phyloP scores from a whole-genome alignment of 768 basidiomycete genomes.

The Leccinellum luteum region DNA sequence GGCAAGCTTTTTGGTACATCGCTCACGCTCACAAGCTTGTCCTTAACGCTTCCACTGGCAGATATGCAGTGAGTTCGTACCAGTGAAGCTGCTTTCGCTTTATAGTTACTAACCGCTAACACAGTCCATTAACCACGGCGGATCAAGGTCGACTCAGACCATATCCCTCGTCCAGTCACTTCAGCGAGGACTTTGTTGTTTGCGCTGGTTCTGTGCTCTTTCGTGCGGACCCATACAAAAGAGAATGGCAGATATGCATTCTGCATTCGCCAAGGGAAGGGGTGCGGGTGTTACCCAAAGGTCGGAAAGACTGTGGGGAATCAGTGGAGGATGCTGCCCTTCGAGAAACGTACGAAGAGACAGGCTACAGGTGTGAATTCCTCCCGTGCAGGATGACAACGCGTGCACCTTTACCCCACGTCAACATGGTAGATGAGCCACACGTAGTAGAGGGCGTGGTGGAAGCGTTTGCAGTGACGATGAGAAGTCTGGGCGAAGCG shows the following conservation, averaged over 20 bases:
- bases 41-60: background rate
- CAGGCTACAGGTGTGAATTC: slow-evolving; percentile 53
- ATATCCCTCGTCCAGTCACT: slow-evolving; percentile 7
- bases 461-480: slow-evolving; percentile 38
- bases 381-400: slow-evolving; percentile 51
- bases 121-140: background rate
- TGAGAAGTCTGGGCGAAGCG: slow-evolving; percentile 23
- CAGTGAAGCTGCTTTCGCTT: background rate
- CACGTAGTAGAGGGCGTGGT: slow-evolving; percentile 15
- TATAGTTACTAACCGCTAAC: background rate
- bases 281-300: slow-evolving; percentile 52
- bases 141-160: background rate
- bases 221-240: background rate
- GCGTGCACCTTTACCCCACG: slow-evolving; percentile 49
- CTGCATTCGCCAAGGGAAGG: slow-evolving; percentile 9
- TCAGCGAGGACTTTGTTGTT: slow-evolving; percentile 18
- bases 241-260: slow-evolving; percentile 16
- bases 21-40: too few species aligned
- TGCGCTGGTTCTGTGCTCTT: slow-evolving; percentile 23
- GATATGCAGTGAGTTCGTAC: background rate
- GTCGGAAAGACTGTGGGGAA: slow-evolving; percentile 59
- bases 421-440: slow-evolving; percentile 32
- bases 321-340: slow-evolving; percentile 48
- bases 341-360: slow-evolving; percentile 66
- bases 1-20: slow-evolving; percentile 31